Percentiles rank a stretch among this genome's conserved stretches.
These are phyloP conservation scores for Calonectria pteridis DNA, from an alignment of 2,329 filamentous ascomycete genomes.

Conservation along the genomic window DNA sequence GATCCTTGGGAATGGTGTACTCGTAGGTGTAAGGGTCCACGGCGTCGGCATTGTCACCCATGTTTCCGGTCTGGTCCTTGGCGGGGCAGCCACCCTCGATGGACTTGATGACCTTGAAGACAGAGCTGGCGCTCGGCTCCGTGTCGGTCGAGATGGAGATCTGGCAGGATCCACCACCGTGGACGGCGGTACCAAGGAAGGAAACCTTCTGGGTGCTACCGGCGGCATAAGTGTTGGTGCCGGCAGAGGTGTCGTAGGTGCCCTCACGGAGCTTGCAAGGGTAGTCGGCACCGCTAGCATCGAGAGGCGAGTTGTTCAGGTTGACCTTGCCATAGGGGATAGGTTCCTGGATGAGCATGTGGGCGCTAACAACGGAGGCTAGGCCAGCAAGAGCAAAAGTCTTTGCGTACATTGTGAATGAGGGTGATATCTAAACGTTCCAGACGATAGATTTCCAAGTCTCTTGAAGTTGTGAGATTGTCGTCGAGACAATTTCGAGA, in stretches of 20 bases:
- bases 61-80: conserved; percentile 67
- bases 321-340: conserved; percentile 65
- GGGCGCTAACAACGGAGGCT: conserved; percentile 73
- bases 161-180: conserved; percentile 95
- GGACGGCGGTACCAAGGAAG: conserved; percentile 80
- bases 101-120: conserved; percentile 91
- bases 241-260: conserved; percentile 58
- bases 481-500: conserved; percentile 42
- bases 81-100: conserved; percentile 89
- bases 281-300: conserved; percentile 73
- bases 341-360: conserved; percentile 81
- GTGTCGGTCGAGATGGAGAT: conserved; percentile 85
- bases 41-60: conserved; percentile 59
- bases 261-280: conserved; percentile 80
- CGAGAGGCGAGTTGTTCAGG: conserved; percentile 74
- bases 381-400: conserved; percentile 67
- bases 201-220: conserved; percentile 61
- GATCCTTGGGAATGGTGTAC: conserved; percentile 77
- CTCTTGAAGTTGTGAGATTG: conserved; percentile 39
- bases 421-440: conserved; percentile 45
- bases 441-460: conserved; percentile 45
- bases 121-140: conserved; percentile 72
- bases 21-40: conserved; percentile 69
- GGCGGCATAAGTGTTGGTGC: conserved; percentile 68
- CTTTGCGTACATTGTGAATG: conserved; percentile 65